phyloP scores from a whole-genome alignment of 441 rosid genomes.

The Omphalea diandra region DNA sequence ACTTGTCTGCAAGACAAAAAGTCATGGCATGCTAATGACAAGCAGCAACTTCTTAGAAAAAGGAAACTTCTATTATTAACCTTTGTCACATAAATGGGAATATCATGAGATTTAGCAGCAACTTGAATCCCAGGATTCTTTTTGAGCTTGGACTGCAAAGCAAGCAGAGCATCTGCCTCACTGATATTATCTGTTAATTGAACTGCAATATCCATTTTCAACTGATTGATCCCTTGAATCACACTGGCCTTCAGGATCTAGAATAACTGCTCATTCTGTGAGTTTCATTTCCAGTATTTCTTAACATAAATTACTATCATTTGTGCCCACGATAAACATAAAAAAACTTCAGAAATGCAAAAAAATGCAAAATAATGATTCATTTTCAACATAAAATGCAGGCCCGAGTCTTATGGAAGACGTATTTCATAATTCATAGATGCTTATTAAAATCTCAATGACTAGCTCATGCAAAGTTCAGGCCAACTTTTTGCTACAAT shows the following conservation, averaged over 20 bases:
- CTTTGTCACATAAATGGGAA: slow-evolving; percentile 78
- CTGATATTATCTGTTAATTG: slow-evolving; percentile 67
- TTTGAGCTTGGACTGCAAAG: slow-evolving; percentile 59
- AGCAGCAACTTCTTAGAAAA: background rate
- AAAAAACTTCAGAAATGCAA: background rate
- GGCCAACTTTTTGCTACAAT: background rate
- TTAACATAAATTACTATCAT: slow-evolving; percentile 8
- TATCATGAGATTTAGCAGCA: slow-evolving; percentile 61
- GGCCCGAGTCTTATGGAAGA: background rate
- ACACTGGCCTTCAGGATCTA: slow-evolving; percentile 73
- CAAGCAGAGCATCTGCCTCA: slow-evolving; percentile 64
- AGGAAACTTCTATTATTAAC: slow-evolving; percentile 34
- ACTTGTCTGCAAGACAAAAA: slow-evolving; percentile 50
- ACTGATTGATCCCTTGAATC: slow-evolving; percentile 63
- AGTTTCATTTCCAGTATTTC: slow-evolving; percentile 27
- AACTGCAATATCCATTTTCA: slow-evolving; percentile 54
- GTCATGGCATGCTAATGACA: background rate
- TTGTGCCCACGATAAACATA: slow-evolving; percentile 4
- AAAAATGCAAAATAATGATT: slow-evolving; percentile 6
- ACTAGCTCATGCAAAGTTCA: background rate
- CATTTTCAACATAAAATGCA: background rate
- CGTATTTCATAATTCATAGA: background rate
- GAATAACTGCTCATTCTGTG: slow-evolving; percentile 43
- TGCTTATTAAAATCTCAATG: background rate
- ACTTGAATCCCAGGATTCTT: slow-evolving; percentile 72